Evolutionary conservation across 306 rosid species (phyloP).

Genomic region (Geum urbanum): DNA sequence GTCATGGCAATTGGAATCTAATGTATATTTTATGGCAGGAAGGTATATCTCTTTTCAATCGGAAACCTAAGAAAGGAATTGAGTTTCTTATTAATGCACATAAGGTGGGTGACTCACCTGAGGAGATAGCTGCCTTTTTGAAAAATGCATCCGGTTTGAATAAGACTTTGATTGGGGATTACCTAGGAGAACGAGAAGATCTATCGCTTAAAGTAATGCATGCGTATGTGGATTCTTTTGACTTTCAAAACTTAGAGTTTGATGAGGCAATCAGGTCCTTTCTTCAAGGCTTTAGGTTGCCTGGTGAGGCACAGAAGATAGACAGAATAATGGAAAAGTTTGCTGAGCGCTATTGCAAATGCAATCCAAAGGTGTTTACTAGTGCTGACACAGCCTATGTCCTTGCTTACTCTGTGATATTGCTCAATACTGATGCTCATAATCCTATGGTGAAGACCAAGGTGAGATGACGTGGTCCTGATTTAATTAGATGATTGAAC

Average conservation of each 20-base stretch:
- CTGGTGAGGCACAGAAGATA: constrained; percentile 99
- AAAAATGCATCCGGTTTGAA: constrained; percentile 94
- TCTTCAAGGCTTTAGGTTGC: constrained; percentile 93
- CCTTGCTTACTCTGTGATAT: constrained; percentile 92
- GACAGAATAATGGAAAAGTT: constrained; percentile 99
- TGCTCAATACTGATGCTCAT: constrained; percentile 99
- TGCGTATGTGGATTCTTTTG: constrained; percentile 92
- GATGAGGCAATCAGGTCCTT: constrained; percentile 93
- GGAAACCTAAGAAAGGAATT: constrained; percentile 94
- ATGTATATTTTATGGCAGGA: constrained; percentile 83
- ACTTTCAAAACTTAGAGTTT: constrained; percentile 85
- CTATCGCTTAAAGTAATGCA: constrained; percentile 93
- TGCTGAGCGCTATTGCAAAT: constrained; percentile 93
- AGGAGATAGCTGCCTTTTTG: constrained; percentile 90
- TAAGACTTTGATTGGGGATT: constrained; percentile 92
- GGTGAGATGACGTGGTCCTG: constrained; percentile 45
- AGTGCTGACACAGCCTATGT: constrained; percentile 99
- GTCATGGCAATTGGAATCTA: constrained; percentile 33
- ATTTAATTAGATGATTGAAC: constrained; percentile 21
- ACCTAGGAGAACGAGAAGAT: constrained; percentile 96
- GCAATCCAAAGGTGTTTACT: constrained; percentile 82
- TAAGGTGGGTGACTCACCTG: constrained; percentile 90
- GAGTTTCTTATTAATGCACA: constrained; percentile 93
- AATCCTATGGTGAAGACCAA: constrained; percentile 91
- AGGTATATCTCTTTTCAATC: constrained; percentile 97